Percentiles rank a stretch among this genome's conserved stretches.
Evolutionary conservation across 805 yeast species (phyloP).

Genomic region (Candida quercuum): DNA sequence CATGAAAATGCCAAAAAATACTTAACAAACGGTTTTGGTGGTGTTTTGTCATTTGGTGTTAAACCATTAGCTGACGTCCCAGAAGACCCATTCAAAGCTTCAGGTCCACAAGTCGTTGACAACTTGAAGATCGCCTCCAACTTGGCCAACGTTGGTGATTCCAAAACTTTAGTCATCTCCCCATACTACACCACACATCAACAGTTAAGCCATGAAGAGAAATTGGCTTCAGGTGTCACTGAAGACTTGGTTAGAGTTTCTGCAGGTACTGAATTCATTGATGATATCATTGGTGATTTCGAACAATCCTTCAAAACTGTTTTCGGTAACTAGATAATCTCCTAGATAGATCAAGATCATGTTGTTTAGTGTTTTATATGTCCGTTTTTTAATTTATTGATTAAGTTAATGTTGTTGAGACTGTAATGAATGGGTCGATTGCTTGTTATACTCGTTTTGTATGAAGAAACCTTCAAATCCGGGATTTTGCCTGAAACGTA

Average conservation of each 20-base stretch:
- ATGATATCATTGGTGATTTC: slow-evolving; percentile 85
- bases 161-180: slow-evolving; percentile 90
- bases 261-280: slow-evolving; percentile 87
- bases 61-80: slow-evolving; percentile 53
- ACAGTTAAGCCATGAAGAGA: slow-evolving; percentile 80
- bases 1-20: slow-evolving; percentile 84
- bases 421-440: too few relatives aligned
- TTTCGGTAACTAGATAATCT: slow-evolving; percentile 28
- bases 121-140: slow-evolving; percentile 79
- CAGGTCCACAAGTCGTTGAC: slow-evolving; percentile 84
- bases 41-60: slow-evolving; percentile 85
- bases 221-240: slow-evolving; percentile 78
- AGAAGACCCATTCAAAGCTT: slow-evolving; percentile 58
- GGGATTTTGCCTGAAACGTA: too few relatives aligned
- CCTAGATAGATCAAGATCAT: too few relatives aligned
- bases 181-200: slow-evolving; percentile 96
- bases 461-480: too few relatives aligned
- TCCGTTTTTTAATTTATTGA: too few relatives aligned
- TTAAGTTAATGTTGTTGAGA: too few relatives aligned
- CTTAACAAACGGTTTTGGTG: slow-evolving; percentile 76
- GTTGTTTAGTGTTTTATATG: not conserved
- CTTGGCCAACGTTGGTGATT: slow-evolving; percentile 96
- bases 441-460: too few relatives aligned
- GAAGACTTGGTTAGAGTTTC: slow-evolving; percentile 85
- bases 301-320: slow-evolving; percentile 76